Evolutionary conservation across 2,329 filamentous ascomycete species (phyloP).

Genomic region (Biscogniauxia marginata): DNA sequence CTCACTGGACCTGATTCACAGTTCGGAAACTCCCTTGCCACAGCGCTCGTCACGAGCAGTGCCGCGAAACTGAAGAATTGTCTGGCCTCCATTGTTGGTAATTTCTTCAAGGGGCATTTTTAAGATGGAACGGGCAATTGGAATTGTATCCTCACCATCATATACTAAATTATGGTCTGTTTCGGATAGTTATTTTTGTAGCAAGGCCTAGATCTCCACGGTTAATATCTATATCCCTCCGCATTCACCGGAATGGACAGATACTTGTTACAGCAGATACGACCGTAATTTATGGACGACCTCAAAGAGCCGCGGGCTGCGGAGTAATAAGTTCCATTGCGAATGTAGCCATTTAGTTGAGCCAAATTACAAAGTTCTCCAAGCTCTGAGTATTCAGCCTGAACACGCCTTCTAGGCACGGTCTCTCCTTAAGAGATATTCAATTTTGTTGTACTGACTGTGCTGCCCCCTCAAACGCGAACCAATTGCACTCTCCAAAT

Average conservation of each 20-base stretch:
- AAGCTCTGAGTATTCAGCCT: not conserved
- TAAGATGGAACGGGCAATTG: not conserved
- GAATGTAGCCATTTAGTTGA: not conserved
- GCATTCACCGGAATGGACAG: not conserved
- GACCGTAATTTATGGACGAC: not conserved
- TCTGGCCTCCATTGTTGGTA: slow-evolving; percentile 6
- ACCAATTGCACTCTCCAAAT: too few relatives aligned
- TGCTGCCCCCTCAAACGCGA: too few relatives aligned
- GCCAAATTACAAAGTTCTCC: not conserved
- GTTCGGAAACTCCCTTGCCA: slow-evolving; percentile 28
- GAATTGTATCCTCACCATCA: too few relatives aligned
- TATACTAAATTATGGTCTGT: not conserved
- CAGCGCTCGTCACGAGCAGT: slow-evolving; percentile 14
- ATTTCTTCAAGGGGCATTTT: not conserved
- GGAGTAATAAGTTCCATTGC: not conserved
- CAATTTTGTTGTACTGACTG: not conserved
- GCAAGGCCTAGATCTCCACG: not conserved
- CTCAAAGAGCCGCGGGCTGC: not conserved
- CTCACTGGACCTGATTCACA: slow-evolving; percentile 28
- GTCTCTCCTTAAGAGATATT: not conserved
- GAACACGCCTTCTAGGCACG: not conserved
- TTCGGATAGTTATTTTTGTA: not conserved
- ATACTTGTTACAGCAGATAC: not conserved
- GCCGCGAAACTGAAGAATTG: slow-evolving; percentile 3
- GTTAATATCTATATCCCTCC: not conserved